Percentiles rank a stretch among this genome's conserved stretches.
Evolutionary conservation across 164 flowering plant genomes (phyloP).

Genomic region (Aristolochia californica): DNA sequence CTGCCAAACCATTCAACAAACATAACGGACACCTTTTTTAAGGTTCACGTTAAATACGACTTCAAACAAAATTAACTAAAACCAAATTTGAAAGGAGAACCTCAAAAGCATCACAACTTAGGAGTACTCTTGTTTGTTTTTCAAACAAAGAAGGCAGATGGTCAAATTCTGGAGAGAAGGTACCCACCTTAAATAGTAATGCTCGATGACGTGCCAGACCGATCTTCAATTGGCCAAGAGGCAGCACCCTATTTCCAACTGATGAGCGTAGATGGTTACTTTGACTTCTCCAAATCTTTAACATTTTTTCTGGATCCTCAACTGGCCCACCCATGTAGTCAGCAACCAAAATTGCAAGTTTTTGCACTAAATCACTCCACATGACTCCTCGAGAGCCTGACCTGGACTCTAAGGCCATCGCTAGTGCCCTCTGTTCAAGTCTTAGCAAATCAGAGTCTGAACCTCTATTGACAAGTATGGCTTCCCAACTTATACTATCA

Average conservation of each 20-base stretch:
- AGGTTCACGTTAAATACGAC: too few relatives aligned
- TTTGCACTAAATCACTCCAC: constrained; percentile 37
- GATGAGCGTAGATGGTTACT: constrained; percentile 45
- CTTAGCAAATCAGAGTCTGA: constrained; percentile 63
- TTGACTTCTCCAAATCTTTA: constrained; percentile 52
- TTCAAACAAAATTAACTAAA: too few relatives aligned
- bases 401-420: constrained; percentile 46
- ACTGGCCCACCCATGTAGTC: constrained; percentile 95
- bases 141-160: too few relatives aligned
- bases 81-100: too few relatives aligned
- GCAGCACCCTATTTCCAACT: constrained; percentile 76
- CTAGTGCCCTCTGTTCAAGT: constrained; percentile 64
- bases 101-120: too few relatives aligned
- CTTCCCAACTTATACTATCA: constrained; percentile 75
- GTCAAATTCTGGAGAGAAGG: too few relatives aligned
- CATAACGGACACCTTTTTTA: not conserved
- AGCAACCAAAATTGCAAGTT: constrained; percentile 68
- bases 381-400: constrained; percentile 26
- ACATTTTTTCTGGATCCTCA: constrained; percentile 70
- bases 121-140: too few relatives aligned
- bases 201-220: constrained; percentile 98
- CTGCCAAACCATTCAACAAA: constrained; percentile 24
- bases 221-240: constrained; percentile 78
- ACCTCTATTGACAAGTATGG: constrained; percentile 65
- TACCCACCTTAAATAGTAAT: constrained; percentile 69